Base-by-base conservation (phyloP, 1,284 basidiomycete genomes). In the Rhodotorula sp. region DNA sequence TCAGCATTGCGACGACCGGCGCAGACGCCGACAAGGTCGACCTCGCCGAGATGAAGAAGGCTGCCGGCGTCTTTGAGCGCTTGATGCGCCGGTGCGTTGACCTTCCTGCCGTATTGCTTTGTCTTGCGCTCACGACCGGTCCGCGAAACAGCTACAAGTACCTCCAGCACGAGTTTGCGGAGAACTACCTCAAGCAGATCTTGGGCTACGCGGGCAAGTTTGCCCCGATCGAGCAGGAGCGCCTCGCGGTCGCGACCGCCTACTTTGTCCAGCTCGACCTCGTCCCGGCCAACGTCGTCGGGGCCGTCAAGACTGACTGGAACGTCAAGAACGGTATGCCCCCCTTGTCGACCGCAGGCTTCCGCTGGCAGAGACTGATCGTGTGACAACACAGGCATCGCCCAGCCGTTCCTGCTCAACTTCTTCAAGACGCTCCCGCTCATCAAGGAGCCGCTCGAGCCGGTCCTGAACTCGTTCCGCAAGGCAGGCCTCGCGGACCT, bases 81-180 rank as follows among this genome's bases (percentile, higher is more conserved):
- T 89, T 98, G 73, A 93, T 95, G 84, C 88, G 95, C 83, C 90
- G 94, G 91, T 92, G 78, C 69, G 83, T 76, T 13, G 19, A 7
- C 13, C 14, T 46, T 48, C 42, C 17, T 4, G 44, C 23, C 45
- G 13, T 17, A 12, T 46, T 14, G 44, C 4, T 14, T 19, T 17
- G 1, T 27, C 57, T n/a, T 16, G 8, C 41, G 3, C n/a, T 63
- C 27, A 25, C 23, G 46, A 56, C 34, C 46, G 66, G 53, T 49
- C 42, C 9, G 0, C 12, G 17, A n/a, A n/a, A 17, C 78, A 93
- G 92, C 83, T 98, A 97, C 87, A 97, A 97, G 82, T 98, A 97
- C 85, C 90, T 98, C 77, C 95, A 97, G 84, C 93, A 90, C 82
- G 93, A 94, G 56, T 88, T 98, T 61, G 95, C 97, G 83, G 90